Conservation (phyloP, 2,329 filamentous ascomycete species). For the Sporothrix globosa region DNA sequence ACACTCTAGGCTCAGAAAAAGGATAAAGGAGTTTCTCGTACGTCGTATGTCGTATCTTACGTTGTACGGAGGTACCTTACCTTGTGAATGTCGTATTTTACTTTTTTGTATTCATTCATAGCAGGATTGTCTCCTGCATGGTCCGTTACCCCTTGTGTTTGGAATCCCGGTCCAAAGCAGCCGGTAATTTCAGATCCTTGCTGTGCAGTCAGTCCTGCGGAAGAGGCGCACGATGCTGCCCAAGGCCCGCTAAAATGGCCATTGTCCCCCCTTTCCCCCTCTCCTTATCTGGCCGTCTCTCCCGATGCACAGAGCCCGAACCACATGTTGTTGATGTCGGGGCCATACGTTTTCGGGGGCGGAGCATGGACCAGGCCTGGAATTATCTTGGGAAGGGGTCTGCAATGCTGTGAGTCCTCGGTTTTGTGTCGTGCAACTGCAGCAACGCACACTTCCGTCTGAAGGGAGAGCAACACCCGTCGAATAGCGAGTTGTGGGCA, state of each 20-base stretch:
- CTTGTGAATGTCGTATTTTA: background rate
- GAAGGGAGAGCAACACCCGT: background rate
- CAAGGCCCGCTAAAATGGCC: constrained; percentile 2
- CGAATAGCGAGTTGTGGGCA: background rate
- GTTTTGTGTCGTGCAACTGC: background rate
- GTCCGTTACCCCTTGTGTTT: constrained; percentile 22
- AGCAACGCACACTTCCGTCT: constrained; percentile 17
- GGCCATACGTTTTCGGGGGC: background rate
- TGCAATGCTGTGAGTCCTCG: constrained; percentile 6
- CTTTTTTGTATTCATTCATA: background rate
- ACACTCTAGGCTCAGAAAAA: too few species aligned
- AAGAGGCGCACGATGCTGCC: constrained; percentile 1
- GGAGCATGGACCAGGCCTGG: constrained; percentile 17
- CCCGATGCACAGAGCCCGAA: background rate
- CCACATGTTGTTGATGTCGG: background rate
- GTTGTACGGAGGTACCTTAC: too few species aligned
- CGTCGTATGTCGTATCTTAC: too few species aligned
- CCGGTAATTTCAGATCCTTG: constrained; percentile 28
- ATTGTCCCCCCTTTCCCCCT: background rate
- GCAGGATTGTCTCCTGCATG: background rate
- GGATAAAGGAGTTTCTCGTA: too few species aligned
- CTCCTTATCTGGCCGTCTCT: background rate
- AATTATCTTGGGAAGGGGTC: background rate
- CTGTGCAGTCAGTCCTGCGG: background rate
- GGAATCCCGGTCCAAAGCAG: constrained; percentile 16